Evolutionary conservation across 2,329 filamentous ascomycete genomes (phyloP), one percentile per base, ranked within the genome.

Genomic region (Phaeosphaeria sp.): DNA sequence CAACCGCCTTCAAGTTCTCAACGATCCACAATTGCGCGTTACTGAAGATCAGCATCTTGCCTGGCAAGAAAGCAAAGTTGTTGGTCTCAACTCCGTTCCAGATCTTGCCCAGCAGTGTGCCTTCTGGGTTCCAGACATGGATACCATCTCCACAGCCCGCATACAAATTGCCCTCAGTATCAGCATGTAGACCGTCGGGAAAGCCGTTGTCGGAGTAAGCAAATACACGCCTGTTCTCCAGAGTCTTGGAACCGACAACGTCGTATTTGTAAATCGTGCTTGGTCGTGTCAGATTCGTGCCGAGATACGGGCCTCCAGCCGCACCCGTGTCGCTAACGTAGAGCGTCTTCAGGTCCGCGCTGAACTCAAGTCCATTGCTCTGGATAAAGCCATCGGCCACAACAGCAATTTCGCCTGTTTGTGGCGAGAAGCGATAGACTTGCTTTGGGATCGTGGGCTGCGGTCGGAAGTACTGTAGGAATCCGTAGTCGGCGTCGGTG

Each of bases 111-210:
- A 90, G 80, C 18, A 84, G 64, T 2, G 68, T 77, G 0, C 84
- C 85, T 0, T 77, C 77, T 0, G 78, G 68, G 55, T 77, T 80
- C 83, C 84, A 87, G 8, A 87, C 78, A 56, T 85, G 79, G 20
- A 87, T 74, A 0, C 84, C 84, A 65, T 86, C 84, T 0, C 82
- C 82, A 57, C 82, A 84, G 0, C 82, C 84, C 24, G 80, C 79
- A 72, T 85, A 87, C 1, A 87, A 80, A 66, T 87, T 86, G 2
- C 85, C 85, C 2, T 80, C 63, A 1, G 76, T 77, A 63, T 87
- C 85, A 42, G 80, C 79, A 60, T 84, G 83, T 58, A 85, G 74
- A 8, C 88, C 88, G 61, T 90, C 88, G 0, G 87, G 86, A 2
- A 86, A 76, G 2, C 85, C 83, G 1, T 78, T 68, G 47, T 83